Percentiles rank a stretch among this genome's conserved stretches.
Conservation (phyloP, 768 basidiomycete genomes). For the Boletales sp. region DNA sequence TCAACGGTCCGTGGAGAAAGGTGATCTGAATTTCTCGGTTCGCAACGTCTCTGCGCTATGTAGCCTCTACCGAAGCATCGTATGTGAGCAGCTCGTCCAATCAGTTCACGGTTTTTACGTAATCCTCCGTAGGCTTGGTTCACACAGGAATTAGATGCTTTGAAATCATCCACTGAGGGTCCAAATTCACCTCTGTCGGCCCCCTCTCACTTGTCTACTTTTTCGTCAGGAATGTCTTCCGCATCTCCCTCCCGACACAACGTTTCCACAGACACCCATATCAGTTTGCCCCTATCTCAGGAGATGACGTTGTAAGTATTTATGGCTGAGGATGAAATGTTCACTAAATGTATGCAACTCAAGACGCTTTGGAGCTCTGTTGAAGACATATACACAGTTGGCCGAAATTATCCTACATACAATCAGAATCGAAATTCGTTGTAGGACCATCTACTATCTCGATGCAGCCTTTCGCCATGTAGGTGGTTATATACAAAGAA, state of each 20-base stretch:
- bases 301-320: conserved; percentile 83
- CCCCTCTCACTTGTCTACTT: conserved; percentile 36
- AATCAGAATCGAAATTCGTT: conserved; percentile 83
- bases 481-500: conserved; percentile 20
- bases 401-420: conserved; percentile 84
- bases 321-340: neutral
- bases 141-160: conserved; percentile 58
- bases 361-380: conserved; percentile 88
- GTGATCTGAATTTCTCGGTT: conserved; percentile 66
- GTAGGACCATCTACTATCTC: conserved; percentile 77
- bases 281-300: conserved; percentile 73
- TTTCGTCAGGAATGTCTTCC: conserved; percentile 42
- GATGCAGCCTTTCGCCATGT: conserved; percentile 77
- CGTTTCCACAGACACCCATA: conserved; percentile 39
- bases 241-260: conserved; percentile 41
- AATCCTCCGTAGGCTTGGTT: conserved; percentile 71
- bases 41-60: conserved; percentile 75
- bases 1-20: conserved; percentile 48
- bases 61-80: conserved; percentile 81
- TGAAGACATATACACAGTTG: conserved; percentile 88
- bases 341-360: conserved; percentile 8
- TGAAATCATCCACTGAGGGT: conserved; percentile 59
- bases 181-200: conserved; percentile 49
- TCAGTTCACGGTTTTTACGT: conserved; percentile 5
- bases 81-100: conserved; percentile 38